Evolutionary conservation across 371 early-diverging fungal species (phyloP).

Genomic region (Fennellomyces sp.): DNA sequence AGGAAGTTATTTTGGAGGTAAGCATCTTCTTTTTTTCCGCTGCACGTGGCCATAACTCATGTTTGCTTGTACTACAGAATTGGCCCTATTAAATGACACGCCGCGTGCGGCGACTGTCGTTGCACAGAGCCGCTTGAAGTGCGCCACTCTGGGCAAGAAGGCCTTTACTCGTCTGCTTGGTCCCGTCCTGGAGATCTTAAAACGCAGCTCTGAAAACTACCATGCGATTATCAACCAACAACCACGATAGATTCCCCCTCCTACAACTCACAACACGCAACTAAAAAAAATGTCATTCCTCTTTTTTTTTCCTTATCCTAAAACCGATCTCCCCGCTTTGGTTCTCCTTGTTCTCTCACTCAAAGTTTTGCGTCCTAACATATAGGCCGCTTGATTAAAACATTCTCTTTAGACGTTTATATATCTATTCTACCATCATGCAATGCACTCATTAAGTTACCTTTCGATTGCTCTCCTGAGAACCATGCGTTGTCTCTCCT

Average conservation of each 20-base stretch:
- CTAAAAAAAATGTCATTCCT: neutral
- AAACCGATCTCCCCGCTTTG: neutral
- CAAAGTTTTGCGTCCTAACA: neutral
- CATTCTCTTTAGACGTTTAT: neutral
- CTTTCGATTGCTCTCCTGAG: neutral
- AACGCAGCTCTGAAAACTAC: constrained; percentile 85
- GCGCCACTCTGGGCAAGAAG: constrained; percentile 87
- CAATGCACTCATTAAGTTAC: neutral
- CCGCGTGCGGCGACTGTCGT: constrained; percentile 90
- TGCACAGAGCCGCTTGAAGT: constrained; percentile 86
- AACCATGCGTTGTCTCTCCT: neutral
- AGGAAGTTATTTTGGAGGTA: constrained; percentile 97
- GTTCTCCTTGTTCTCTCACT: neutral
- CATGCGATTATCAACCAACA: constrained; percentile 30
- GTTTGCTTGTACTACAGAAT: constrained; percentile 61
- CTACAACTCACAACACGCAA: neutral
- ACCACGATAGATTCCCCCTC: constrained; percentile 1
- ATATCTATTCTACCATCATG: neutral
- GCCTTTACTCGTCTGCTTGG: constrained; percentile 93
- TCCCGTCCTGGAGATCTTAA: constrained; percentile 87
- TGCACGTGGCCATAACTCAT: neutral
- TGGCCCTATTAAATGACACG: constrained; percentile 87
- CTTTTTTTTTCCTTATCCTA: too few relatives aligned
- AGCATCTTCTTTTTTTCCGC: neutral
- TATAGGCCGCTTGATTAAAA: neutral